Base-by-base conservation (phyloP, 2,329 filamentous ascomycete genomes). In the Blumeriella jaapii region DNA sequence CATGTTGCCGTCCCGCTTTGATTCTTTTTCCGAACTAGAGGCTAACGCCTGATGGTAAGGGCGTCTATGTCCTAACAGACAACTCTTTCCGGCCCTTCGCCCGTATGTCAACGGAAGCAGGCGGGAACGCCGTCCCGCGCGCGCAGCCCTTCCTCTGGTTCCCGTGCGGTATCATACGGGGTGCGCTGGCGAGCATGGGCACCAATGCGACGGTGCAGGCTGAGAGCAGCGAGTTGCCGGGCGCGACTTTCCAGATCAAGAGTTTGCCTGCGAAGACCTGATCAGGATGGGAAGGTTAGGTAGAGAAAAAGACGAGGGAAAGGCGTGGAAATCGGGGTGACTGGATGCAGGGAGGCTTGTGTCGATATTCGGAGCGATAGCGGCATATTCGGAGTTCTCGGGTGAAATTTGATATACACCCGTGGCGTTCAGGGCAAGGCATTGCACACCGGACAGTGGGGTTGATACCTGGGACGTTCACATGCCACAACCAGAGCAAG, bases 21-120 rank as follows among this genome's bases (percentile, higher is more conserved):
- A 23, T 23, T 7, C 11, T 11, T 7, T 11, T 11, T 23, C 20
- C 20, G 20, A 23, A 23, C 20, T 23, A 23, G 20, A 7, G 11
- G 5, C 25, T 27, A 13, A 27, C 9, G 8, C 11, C 9, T 12
- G n/a, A 13, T n/a, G 9, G 3, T 24, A 27, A 84, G 78, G 91
- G 91, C 32, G 86, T 96, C 48, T 98, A 95, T 59, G 91, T 98
- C 27, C 65, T 98, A 34, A 96, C 89, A 10, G 91, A 98, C 61
- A 86, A 86, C 56, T 67, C 79, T 7, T 98, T 98, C 63, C 79
- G 84, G 31, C 87, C 89, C 0, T 79, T 98, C 48, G 71, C 77
- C 22, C 73, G 86, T 31, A 95, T 96, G 87, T 89, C 82, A 53
- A 82, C 86, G 46, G 80, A 89, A 50, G 67, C 74, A 12, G 74